Evolutionary conservation across 345 rosid genomes (phyloP), one percentile per base, ranked within the genome.

Genomic region (Linum tenue): DNA sequence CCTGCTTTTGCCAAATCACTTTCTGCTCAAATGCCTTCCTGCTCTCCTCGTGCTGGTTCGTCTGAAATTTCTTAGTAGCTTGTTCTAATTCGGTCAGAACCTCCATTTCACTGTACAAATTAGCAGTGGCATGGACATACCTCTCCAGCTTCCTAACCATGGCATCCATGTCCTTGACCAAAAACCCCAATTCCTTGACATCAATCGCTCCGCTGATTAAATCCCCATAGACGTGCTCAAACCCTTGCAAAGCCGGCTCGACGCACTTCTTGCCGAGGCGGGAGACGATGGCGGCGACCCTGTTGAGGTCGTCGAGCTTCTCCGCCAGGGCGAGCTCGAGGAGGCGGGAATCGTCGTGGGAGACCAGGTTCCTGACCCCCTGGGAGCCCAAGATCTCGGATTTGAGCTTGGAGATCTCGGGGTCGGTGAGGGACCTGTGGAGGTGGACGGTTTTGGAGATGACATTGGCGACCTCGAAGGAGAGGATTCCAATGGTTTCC

Each of bases 81-180:
- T 83, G 97, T 59, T 92, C 99, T 67, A 92, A 65, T 68, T 92
- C 99, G 67, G 68, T 85, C 80, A 92, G 70, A 15, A 88, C 97
- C 88, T 92, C 99, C 90, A 90, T 69, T 78, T 92, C 97, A 64
- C 80, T 68, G 67, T 85, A 92, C 81, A 92, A 76, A 83, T 78
- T 85, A 14, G 86, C 76, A 37, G 97, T 90, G 5, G 85, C 80
- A 73, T 66, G 78, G 14, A 84, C 90, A 38, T 86, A 80, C 83
- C 95, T 84, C 83, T 92, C 97, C 95, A 92, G 80, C 80, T 84
- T 90, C 86, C 71, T 85, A 76, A 88, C 75, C 98, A 92, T 90
- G 40, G 80, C 79, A 9, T 90, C 97, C 99, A 92, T 92, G 74
- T 92, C 92, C 72, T 85, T 92, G 12, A 92, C 99, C 61, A 92